These are phyloP conservation scores for Dothideomycetes sp. DNA, from an alignment of 2,329 filamentous ascomycete genomes.

Conservation along the genomic window DNA sequence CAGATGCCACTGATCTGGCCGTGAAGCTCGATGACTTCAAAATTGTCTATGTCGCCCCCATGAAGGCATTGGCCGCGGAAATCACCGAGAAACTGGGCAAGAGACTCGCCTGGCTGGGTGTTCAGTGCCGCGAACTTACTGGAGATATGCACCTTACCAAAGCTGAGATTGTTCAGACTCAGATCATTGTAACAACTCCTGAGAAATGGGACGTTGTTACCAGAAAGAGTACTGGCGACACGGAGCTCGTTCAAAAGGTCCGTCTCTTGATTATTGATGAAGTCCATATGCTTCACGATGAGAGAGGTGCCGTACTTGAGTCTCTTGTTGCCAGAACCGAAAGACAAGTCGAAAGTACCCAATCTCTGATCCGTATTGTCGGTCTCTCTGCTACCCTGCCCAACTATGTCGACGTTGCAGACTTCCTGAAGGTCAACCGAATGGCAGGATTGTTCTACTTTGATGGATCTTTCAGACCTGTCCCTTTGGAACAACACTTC, in stretches of 20 bases:
- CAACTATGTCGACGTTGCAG: constrained; percentile 93
- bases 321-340: constrained; percentile 92
- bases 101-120: constrained; percentile 83
- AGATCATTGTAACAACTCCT: constrained; percentile 96
- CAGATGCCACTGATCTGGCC: constrained; percentile 64
- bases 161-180: constrained; percentile 86
- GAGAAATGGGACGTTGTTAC: constrained; percentile 99
- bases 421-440: constrained; percentile 93
- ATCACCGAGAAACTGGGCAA: constrained; percentile 91
- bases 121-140: constrained; percentile 86
- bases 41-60: constrained; percentile 95
- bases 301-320: constrained; percentile 90
- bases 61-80: constrained; percentile 96
- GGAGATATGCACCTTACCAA: constrained; percentile 99
- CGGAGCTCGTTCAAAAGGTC: constrained; percentile 94
- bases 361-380: constrained; percentile 91
- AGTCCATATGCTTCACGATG: constrained; percentile 98
- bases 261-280: constrained; percentile 94
- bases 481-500: constrained; percentile 94
- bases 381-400: constrained; percentile 91
- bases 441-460: constrained; percentile 94
- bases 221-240: constrained; percentile 92
- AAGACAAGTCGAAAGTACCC: constrained; percentile 93
- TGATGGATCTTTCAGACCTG: constrained; percentile 87
- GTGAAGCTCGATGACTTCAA: constrained; percentile 89